Base-by-base conservation (phyloP, 179 eudicot genomes). In the Sideroxylon spinosum region DNA sequence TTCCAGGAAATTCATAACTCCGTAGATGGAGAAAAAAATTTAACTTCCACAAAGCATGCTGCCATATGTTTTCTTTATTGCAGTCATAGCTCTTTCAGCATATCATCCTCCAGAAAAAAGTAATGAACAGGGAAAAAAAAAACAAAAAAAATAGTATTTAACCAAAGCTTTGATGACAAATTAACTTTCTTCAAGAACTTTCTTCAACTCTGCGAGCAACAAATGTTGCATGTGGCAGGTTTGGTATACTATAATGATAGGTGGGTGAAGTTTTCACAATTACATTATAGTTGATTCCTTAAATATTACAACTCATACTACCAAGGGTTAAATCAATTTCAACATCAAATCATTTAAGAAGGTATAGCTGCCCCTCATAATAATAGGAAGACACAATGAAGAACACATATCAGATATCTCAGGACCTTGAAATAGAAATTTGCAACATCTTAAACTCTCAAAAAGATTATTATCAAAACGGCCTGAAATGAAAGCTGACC, bases 401-500 rank as follows among this genome's bases (percentile, higher is more conserved):
- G 55, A 62, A 20, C 44, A 6, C 44, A 65, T 29, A 22, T 74
- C 25, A 0, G 9, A 32, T 23, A 26, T 66, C 50, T 1, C 16
- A n/a, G 11, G 14, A 77, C 25, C 74, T 25, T 20, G 29, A 11
- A 29, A 16, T 11, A 28, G 66, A 53, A 2, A 2, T 29, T 29
- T 56, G 70, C 26, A 17, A 64, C 59, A 56, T 22, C 44, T 46
- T 23, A 46, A 56, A 60, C 57, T 13, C 13, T 17, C 22, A 71
- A 74, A 23, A 46, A 75, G 49, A 7, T 56, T 13, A 22, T 55
- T 32, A 64, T 25, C 17, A 50, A 50, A 63, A 70, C 8, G 16
- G 46, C n/a, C 26, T 67, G 9, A 78, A 69, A 67, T 19, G 1
- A 76, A 13, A 50, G 48, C 89, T 71, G 56, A 92, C 98, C 95